Base-by-base conservation (phyloP, 2,329 filamentous ascomycete genomes). In the Calonectria pseudoturangicola region DNA sequence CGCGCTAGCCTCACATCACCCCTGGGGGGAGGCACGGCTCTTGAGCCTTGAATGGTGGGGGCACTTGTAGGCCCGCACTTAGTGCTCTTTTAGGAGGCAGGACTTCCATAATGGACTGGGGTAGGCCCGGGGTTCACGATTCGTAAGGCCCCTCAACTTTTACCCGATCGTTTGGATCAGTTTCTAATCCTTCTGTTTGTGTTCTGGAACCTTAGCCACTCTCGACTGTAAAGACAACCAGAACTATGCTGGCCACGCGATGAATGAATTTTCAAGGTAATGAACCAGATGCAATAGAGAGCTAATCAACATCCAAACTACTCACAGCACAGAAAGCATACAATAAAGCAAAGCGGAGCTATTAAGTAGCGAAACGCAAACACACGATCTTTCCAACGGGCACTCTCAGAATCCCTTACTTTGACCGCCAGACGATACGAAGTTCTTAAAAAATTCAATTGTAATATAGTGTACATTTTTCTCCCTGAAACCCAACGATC, bases 381-480 rank as follows among this genome's bases (percentile, higher is more conserved):
- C 45, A 48, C 45, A 48, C 45, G 45, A 48, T 48, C 45, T n/a
- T 25, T 48, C 9, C n/a, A 25, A 21, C n/a, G 10, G 9, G n/a
- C 45, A 13, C 45, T 9, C 10, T 48, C 25, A 21, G 10, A 48
- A 48, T 25, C 18, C 13, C 45, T 48, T 13, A 10, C 5, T n/a
- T 12, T 25, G 9, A 25, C 13, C 13, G 13, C 36, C 54, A 28
- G 7, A 18, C 54, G 33, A 60, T 27, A 60, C 54, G 36, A 60
- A 60, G 15, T 21, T 36, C 54, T 41, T 41, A 41, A 25, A 33
- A 33, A 33, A 33, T 18, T 5, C 54, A 27, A 60, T 60, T 60
- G 54, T 60, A 60, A 60, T 60, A 60, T 41, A 60, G 21, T 60
- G 54, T 60, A 60, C 21, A 60, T 41, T 60, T 36, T 60, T 41